phyloP scores from a whole-genome alignment of 202 grass and related monocot species.

The Miscanthus sacchariflorus region DNA sequence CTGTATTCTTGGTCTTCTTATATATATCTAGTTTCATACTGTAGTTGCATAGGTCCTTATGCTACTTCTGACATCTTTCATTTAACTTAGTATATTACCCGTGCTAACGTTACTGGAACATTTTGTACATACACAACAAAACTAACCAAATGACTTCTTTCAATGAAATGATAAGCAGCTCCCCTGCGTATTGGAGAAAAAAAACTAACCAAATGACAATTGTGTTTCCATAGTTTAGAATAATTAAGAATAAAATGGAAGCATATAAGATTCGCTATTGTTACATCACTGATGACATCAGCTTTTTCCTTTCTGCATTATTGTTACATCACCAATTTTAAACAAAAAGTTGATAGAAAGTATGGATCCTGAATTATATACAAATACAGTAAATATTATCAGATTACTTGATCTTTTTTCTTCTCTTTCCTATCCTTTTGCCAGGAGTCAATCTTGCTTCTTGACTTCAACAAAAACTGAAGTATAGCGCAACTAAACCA shows the following conservation, averaged over 20 bases:
- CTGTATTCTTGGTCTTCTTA: constrained; percentile 11
- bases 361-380: neutral
- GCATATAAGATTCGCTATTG: too few species aligned
- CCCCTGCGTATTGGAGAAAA: too few species aligned
- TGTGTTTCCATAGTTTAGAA: too few species aligned
- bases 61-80: constrained; percentile 37
- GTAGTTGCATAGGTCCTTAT: constrained; percentile 26
- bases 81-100: neutral
- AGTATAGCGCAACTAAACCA: neutral
- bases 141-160: too few species aligned
- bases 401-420: neutral
- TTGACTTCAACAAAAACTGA: constrained; percentile 2
- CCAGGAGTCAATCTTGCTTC: neutral
- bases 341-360: constrained; percentile 11
- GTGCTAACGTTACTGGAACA: too few species aligned
- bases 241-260: too few species aligned
- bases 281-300: constrained; percentile 69
- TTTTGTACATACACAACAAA: too few species aligned
- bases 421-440: neutral
- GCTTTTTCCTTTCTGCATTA: constrained; percentile 93
- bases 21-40: constrained; percentile 19
- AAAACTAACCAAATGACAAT: too few species aligned
- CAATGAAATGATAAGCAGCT: too few species aligned
- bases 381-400: neutral
- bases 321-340: constrained; percentile 84